These are phyloP conservation scores for Torulaspora quercuum DNA, from an alignment of 805 yeast species.

Conservation along the genomic window DNA sequence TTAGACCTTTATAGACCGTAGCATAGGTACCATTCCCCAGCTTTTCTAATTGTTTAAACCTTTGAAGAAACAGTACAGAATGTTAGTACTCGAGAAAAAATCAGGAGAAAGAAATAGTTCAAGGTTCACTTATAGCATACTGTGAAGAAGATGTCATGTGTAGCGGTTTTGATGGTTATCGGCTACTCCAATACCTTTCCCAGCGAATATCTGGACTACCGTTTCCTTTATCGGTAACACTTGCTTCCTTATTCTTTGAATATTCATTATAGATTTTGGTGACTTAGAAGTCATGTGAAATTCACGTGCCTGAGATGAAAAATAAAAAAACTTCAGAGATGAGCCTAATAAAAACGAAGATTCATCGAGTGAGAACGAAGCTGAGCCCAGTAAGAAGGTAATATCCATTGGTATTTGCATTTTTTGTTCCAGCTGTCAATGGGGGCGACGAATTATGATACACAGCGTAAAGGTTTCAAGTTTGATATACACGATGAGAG, in stretches of 20 bases:
- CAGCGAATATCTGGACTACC: too few species aligned
- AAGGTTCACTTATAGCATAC: too few species aligned
- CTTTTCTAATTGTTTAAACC: conserved; percentile 38
- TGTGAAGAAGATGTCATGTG: conserved; percentile 34
- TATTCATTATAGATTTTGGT: too few species aligned
- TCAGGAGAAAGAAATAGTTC: background rate
- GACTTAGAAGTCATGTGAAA: background rate
- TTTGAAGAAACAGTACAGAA: conserved; percentile 15
- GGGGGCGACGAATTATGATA: conserved; percentile 4
- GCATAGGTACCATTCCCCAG: conserved; percentile 80
- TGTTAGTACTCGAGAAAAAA: conserved; percentile 8
- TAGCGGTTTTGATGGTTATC: too few species aligned
- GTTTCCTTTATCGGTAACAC: too few species aligned
- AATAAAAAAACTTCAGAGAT: conserved; percentile 5
- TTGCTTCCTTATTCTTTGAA: too few species aligned
- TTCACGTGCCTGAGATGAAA: background rate
- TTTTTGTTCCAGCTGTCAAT: too few species aligned
- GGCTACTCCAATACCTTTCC: too few species aligned
- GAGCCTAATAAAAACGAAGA: conserved; percentile 1
- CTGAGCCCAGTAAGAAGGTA: too few species aligned
- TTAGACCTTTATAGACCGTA: conserved; percentile 94
- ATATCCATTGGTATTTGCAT: too few species aligned
- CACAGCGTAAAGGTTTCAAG: conserved; percentile 21
- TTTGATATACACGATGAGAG: conserved; percentile 23
- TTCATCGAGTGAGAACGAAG: background rate